A percentile compares a stretch with the other conserved stretches of the same genome.
These are phyloP conservation scores for Royoungia palumana DNA, from an alignment of 768 basidiomycete species.

Conservation along the genomic window DNA sequence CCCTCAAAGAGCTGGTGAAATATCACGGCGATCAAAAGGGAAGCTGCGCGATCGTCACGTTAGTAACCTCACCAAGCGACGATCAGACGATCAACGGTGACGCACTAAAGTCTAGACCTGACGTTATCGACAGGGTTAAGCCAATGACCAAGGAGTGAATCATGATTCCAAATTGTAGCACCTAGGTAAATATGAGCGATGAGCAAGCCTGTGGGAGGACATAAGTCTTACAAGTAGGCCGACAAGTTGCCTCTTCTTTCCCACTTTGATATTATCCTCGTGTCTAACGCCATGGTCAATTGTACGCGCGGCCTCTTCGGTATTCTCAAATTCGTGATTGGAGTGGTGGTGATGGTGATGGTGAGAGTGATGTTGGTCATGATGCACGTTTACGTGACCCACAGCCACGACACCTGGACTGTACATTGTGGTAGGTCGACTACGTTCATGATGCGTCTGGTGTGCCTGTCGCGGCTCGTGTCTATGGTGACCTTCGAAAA, in stretches of 20 bases:
- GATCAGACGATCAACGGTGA: slow-evolving; percentile 17
- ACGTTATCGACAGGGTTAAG: slow-evolving; percentile 67
- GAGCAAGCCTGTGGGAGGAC: background rate
- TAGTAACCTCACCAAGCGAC: background rate
- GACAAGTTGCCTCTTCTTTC: slow-evolving; percentile 63
- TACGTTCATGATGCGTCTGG: slow-evolving; percentile 28
- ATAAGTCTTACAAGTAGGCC: slow-evolving; percentile 56
- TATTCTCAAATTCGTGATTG: slow-evolving; percentile 4
- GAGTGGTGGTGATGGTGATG: slow-evolving; percentile 6
- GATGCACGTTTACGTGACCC: background rate
- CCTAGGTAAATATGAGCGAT: slow-evolving; percentile 37
- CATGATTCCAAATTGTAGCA: slow-evolving; percentile 83
- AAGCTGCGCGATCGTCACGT: slow-evolving; percentile 40
- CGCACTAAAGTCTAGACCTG: slow-evolving; percentile 69
- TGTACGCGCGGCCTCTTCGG: background rate
- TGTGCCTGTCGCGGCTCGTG: slow-evolving; percentile 30
- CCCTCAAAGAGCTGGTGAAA: slow-evolving; percentile 89
- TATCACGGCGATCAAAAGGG: slow-evolving; percentile 67
- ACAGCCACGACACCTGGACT: slow-evolving; percentile 10
- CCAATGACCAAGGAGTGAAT: slow-evolving; percentile 81
- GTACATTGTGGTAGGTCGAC: slow-evolving; percentile 22
- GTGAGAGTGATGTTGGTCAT: slow-evolving; percentile 6
- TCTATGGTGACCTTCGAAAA: slow-evolving; percentile 37
- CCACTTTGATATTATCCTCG: slow-evolving; percentile 34
- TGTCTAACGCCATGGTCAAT: background rate